These are phyloP conservation scores for Botryosphaeria dothidea DNA, from an alignment of 2,329 filamentous ascomycete genomes.

Conservation along the genomic window DNA sequence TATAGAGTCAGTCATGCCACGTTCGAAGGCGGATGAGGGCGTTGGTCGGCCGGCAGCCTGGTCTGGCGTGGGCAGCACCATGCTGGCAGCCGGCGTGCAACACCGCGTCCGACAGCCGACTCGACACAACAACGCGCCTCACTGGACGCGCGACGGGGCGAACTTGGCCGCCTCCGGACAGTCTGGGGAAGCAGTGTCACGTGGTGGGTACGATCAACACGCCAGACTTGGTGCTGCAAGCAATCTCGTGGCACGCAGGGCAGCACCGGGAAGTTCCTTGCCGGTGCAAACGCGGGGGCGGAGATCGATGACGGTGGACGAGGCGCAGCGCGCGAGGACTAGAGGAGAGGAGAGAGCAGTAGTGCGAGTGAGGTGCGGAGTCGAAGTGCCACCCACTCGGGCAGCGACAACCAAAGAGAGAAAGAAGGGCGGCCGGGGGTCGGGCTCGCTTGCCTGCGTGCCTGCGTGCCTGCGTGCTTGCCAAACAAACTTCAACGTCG, in stretches of 20 bases:
- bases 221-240: not conserved
- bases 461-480: not conserved
- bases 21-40: not conserved
- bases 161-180: not conserved
- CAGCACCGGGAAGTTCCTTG: not conserved
- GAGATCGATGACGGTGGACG: not conserved
- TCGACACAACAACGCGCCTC: not conserved
- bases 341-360: not conserved
- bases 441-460: too few relatives aligned
- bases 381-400: not conserved
- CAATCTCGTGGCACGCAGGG: not conserved
- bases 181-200: not conserved
- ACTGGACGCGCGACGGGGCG: not conserved
- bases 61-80: not conserved
- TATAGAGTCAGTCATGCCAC: not conserved
- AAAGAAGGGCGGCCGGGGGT: not conserved
- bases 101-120: not conserved
- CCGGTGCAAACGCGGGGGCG: not conserved
- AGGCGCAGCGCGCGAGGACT: not conserved
- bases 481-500: conserved; percentile 7
- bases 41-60: not conserved
- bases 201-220: not conserved
- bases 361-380: not conserved
- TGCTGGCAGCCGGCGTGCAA: not conserved
- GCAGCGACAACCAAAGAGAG: not conserved